A percentile compares a stretch with the other conserved stretches of the same genome.
Evolutionary conservation across 2,329 filamentous ascomycete genomes (phyloP).

Genomic region (Cephalotrichum gorgonifer): DNA sequence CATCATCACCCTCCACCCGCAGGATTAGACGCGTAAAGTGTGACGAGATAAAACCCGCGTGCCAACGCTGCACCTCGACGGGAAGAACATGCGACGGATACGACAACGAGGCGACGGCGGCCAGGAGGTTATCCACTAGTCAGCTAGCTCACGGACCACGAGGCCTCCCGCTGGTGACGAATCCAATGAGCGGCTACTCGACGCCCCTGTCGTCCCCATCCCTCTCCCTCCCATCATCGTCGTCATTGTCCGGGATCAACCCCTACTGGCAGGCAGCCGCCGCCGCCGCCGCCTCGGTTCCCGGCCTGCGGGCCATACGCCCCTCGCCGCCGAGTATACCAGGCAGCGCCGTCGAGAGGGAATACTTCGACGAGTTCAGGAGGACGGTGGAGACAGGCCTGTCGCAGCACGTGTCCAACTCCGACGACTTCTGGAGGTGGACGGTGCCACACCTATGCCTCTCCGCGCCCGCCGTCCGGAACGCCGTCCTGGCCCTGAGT

Average conservation of each 20-base stretch:
- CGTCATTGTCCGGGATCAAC: neutral
- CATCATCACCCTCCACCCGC: neutral
- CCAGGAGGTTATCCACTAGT: neutral
- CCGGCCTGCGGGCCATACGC: neutral
- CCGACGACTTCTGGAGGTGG: slow-evolving; percentile 11
- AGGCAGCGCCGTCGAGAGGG: slow-evolving; percentile 17
- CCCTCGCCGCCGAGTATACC: neutral
- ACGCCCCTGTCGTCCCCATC: slow-evolving; percentile 6
- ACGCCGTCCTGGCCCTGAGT: slow-evolving; percentile 22
- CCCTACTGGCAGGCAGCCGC: neutral
- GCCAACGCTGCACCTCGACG: slow-evolving; percentile 21
- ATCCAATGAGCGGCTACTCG: slow-evolving; percentile 4
- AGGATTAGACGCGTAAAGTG: slow-evolving; percentile 26
- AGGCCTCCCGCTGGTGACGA: slow-evolving; percentile 1
- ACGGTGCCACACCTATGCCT: slow-evolving; percentile 9
- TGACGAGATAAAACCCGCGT: slow-evolving; percentile 22
- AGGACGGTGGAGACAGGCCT: slow-evolving; percentile 15
- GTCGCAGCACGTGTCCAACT: slow-evolving; percentile 13
- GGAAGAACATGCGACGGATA: slow-evolving; percentile 25
- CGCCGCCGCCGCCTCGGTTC: neutral
- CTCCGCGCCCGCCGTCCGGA: slow-evolving; percentile 11
- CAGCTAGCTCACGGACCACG: slow-evolving; percentile 1
- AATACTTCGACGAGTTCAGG: slow-evolving; percentile 21
- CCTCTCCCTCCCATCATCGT: neutral
- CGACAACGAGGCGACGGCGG: slow-evolving; percentile 11